Evolutionary conservation across 257 asterid genomes (phyloP).

Genomic region (Nyctanthes arbortristis): DNA sequence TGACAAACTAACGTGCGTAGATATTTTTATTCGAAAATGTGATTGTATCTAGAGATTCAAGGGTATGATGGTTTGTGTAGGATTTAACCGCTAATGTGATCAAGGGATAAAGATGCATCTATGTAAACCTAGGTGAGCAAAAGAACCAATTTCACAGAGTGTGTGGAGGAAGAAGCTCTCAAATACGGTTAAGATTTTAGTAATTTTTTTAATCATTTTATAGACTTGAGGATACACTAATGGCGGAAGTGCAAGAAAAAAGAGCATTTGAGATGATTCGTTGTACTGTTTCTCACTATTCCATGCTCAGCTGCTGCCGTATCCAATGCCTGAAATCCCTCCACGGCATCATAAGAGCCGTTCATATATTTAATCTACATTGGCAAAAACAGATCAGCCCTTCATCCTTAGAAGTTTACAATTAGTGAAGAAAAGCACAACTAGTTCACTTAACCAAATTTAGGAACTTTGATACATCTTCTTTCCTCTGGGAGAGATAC

Average conservation of each 20-base stretch:
- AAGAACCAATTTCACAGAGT: too few species aligned
- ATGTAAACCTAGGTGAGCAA: too few species aligned
- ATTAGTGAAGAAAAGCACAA: not conserved
- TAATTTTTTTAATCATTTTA: constrained; percentile 80
- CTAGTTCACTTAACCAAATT: constrained; percentile 68
- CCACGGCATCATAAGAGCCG: constrained; percentile 86
- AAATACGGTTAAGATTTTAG: too few species aligned
- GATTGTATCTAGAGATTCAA: too few species aligned
- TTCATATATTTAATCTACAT: constrained; percentile 86
- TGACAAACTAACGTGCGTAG: too few species aligned
- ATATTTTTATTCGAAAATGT: too few species aligned
- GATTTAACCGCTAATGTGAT: too few species aligned
- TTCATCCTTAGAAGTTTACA: constrained; percentile 2
- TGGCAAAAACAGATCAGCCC: constrained; percentile 4
- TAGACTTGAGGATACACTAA: constrained; percentile 95
- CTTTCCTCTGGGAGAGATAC: constrained; percentile 69
- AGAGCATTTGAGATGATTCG: constrained; percentile 89
- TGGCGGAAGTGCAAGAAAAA: constrained; percentile 99
- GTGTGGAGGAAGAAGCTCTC: too few species aligned
- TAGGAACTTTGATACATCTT: constrained; percentile 61
- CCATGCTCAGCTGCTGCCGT: constrained; percentile 84
- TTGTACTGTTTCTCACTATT: constrained; percentile 51
- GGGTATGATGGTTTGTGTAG: too few species aligned
- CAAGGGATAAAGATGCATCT: too few species aligned
- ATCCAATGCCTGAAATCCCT: constrained; percentile 82